phyloP scores from a whole-genome alignment of 2,329 filamentous ascomycete genomes.

The Alternaria consortialis region DNA sequence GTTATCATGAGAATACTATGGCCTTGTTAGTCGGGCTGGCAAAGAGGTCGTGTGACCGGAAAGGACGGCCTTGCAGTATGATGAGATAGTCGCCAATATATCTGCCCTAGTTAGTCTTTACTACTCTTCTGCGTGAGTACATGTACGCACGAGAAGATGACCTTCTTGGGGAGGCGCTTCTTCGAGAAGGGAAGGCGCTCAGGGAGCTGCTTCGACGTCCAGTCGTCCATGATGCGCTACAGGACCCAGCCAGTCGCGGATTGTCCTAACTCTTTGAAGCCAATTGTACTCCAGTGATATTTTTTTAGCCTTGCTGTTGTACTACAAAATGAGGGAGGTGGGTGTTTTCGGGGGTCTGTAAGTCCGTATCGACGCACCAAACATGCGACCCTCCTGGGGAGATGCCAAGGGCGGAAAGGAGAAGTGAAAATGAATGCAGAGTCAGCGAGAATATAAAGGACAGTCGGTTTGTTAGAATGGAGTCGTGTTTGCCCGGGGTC shows the following conservation, averaged over 20 bases:
- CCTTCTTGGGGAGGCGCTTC: slow-evolving; percentile 59
- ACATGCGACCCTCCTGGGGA: slow-evolving; percentile 43
- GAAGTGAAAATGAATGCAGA: slow-evolving; percentile 16
- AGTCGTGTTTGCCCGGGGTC: slow-evolving; percentile 13
- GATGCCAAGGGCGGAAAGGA: slow-evolving; percentile 31
- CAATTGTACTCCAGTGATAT: too few relatives aligned
- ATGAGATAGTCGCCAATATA: slow-evolving; percentile 69
- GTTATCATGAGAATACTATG: slow-evolving; percentile 60
- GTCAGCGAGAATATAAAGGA: slow-evolving; percentile 19
- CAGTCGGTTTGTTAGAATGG: slow-evolving; percentile 15
- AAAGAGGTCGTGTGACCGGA: slow-evolving; percentile 47
- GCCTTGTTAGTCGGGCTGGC: slow-evolving; percentile 21
- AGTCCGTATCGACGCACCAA: slow-evolving; percentile 27
- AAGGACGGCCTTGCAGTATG: slow-evolving; percentile 58
- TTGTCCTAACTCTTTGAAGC: neutral
- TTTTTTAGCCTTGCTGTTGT: neutral
- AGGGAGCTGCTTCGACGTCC: slow-evolving; percentile 49
- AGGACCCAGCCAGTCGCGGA: slow-evolving; percentile 24
- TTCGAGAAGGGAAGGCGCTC: slow-evolving; percentile 64
- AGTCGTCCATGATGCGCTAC: slow-evolving; percentile 46
- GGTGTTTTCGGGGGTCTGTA: slow-evolving; percentile 22
- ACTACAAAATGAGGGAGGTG: neutral
- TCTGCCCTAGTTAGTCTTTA: slow-evolving; percentile 48
- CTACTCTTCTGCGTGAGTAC: neutral
- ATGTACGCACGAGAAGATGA: slow-evolving; percentile 61